Evolutionary conservation across 2,329 filamentous ascomycete genomes (phyloP), one percentile per base, ranked within the genome.

Genomic region (Rhynchosporium secalis): DNA sequence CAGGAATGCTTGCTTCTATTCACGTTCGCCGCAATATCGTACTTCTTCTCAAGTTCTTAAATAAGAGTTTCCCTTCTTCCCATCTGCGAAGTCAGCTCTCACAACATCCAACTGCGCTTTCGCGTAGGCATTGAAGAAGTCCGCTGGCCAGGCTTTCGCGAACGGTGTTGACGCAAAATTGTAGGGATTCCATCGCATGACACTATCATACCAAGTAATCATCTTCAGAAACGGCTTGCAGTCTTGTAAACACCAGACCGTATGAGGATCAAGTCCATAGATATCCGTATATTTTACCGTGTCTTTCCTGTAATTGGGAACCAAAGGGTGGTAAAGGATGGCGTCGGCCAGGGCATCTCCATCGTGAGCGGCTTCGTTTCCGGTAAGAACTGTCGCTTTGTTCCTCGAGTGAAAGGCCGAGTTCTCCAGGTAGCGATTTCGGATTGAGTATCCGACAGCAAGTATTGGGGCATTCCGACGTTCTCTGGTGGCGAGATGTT

Each of bases 391-490:
- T 5, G 9, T 28, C 4, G 10, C 33, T 26, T 40, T 54, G 33
- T 54, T 54, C n/a, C 49, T 10, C 3, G 31, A 38, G 3, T 9
- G 33, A 40, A 26, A 54, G 2, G n/a, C 13, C 2, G 33, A 40
- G 31, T 54, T 54, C 9, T 54, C 49, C 8, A 54, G 15, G 49
- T 54, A 54, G 4, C 49, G 49, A 20, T 54, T 26, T 26, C 49
- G 36, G 33, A 54, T 54, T 9, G 49, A 31, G 26, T 40, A 26
- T 26, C 49, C 33, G n/a, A 54, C n/a, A 5, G 33, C 33, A n/a
- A 40, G 33, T 1, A 38, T 36, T 54, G 49, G 49, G 26, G 4
- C 33, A 36, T 38, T 26, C 6, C 9, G 3, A 20, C 7, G 33
- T 6, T 38, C 33, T 9, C 6, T 40, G 2, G 28, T 1, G 13